These are phyloP conservation scores for Clonostachys rhizophaga DNA, from an alignment of 2,329 filamentous ascomycete genomes.

Conservation along the genomic window DNA sequence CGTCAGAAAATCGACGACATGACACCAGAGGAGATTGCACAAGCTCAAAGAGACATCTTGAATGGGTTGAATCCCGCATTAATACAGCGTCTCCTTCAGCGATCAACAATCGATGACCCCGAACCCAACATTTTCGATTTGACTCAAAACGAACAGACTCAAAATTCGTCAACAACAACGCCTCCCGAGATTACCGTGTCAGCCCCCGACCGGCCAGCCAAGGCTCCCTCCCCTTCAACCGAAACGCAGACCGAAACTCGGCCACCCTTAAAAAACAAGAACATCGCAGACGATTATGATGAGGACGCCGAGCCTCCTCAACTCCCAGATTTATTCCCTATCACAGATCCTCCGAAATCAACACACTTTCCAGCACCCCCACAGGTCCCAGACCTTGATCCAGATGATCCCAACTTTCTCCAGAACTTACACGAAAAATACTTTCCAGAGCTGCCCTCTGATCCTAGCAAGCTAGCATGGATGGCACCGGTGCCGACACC, in stretches of 20 bases:
- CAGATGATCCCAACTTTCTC: constrained; percentile 78
- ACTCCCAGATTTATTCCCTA: constrained; percentile 34
- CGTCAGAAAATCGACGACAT: constrained; percentile 67
- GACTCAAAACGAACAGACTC: too few relatives aligned
- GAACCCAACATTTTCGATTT: neutral
- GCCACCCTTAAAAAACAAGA: neutral
- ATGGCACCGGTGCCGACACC: constrained; percentile 70
- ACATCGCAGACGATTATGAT: constrained; percentile 21
- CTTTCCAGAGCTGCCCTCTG: constrained; percentile 82
- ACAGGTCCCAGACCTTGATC: constrained; percentile 69
- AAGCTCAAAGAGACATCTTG: constrained; percentile 77
- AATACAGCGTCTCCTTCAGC: constrained; percentile 69
- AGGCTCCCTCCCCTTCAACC: neutral
- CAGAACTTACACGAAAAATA: constrained; percentile 84
- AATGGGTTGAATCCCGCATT: constrained; percentile 69
- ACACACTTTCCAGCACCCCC: constrained; percentile 60
- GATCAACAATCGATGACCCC: constrained; percentile 69
- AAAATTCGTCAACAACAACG: too few relatives aligned
- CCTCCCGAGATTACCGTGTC: too few relatives aligned
- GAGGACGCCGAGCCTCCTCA: constrained; percentile 35
- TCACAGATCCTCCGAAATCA: constrained; percentile 29
- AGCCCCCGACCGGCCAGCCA: too few relatives aligned
- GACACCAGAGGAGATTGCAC: constrained; percentile 76
- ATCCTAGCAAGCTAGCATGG: constrained; percentile 85
- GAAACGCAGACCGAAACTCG: neutral